These are phyloP conservation scores for Aureobasidium melanogenum DNA, from an alignment of 2,329 filamentous ascomycete genomes.

Conservation along the genomic window DNA sequence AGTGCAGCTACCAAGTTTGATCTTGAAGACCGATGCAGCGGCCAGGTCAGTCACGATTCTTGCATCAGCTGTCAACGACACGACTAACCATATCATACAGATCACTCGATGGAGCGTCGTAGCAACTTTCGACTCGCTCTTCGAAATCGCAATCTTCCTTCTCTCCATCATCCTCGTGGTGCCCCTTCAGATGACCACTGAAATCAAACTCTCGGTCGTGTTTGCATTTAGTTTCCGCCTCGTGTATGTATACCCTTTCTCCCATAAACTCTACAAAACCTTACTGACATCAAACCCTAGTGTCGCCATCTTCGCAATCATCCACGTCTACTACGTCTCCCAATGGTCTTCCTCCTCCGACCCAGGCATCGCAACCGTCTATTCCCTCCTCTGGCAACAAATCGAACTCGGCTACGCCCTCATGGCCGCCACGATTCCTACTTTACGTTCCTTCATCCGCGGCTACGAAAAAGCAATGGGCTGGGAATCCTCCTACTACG, in stretches of 20 bases:
- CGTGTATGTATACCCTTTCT: background rate
- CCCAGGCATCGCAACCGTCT: slow-evolving; percentile 17
- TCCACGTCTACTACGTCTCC: slow-evolving; percentile 13
- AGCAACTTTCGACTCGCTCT: slow-evolving; percentile 20
- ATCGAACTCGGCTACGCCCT: slow-evolving; percentile 23
- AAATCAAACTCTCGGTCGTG: slow-evolving; percentile 23
- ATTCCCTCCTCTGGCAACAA: slow-evolving; percentile 22
- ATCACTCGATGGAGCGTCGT: slow-evolving; percentile 20
- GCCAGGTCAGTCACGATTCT: slow-evolving; percentile 12
- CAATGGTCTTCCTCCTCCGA: slow-evolving; percentile 12
- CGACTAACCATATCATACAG: slow-evolving; percentile 3
- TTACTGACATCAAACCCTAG: no score
- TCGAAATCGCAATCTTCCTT: slow-evolving; percentile 20
- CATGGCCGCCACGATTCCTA: slow-evolving; percentile 23
- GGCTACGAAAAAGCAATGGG: slow-evolving; percentile 20
- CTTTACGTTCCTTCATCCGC: slow-evolving; percentile 22
- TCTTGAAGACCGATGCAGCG: background rate
- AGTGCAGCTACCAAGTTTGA: background rate
- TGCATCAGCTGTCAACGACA: background rate
- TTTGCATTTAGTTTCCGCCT: slow-evolving; percentile 23
- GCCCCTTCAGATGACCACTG: slow-evolving; percentile 22
- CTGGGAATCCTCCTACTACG: slow-evolving; percentile 11
- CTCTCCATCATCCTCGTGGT: slow-evolving; percentile 20
- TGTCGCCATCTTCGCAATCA: slow-evolving; percentile 13
- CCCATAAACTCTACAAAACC: no score